Base-by-base conservation (phyloP, 352 stramenopile genomes). In the Bremia lactucae region DNA sequence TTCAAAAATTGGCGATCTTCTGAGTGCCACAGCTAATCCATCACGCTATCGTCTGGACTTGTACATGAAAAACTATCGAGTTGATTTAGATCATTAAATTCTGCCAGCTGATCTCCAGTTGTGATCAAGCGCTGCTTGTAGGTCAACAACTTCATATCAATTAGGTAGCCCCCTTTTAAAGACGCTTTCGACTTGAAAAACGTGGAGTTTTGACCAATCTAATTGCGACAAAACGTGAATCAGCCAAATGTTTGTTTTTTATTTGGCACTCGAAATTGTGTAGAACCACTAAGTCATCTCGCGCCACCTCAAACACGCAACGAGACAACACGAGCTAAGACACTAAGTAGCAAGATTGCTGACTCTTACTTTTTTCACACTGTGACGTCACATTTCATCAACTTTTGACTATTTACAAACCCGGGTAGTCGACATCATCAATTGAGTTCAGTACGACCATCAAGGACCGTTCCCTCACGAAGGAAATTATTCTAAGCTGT, bases 31-130 rank as follows among this genome's bases (percentile, higher is more conserved):
- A 1, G 69, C 43, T 48, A 80, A 63, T 4, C 41, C 75, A 42
- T 96, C 80, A 13, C 49, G 31, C 14, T 55, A 66, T n/a, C 74
- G 68, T 39, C 62, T 80, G 18, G 88, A 85, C 42, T 88, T 89
- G 59, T 84, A 95, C 28, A 96, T 67, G 4, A 86, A 93, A 58
- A 97, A 96, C 58, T 97, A 22, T 83, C 87, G 26, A 96, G 93
- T 16, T 77, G 83, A 46, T 85, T 83, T n/a, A 87, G 54, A 62
- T 89, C 78, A 6, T 87, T 73, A 25, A 89, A 90, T 58, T 92
- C 77, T 24, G 62, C 47, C 24, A 90, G 52, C 20, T 64, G 59
- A 21, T 72, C 72, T 9, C 75, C 70, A 4, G 49, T 20, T 2
- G 36, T 58, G 53, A 92, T 89, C 23, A 92, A 67, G 28, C 71